Conservation (phyloP, 768 basidiomycete species). For the Mycena kentingensis region DNA sequence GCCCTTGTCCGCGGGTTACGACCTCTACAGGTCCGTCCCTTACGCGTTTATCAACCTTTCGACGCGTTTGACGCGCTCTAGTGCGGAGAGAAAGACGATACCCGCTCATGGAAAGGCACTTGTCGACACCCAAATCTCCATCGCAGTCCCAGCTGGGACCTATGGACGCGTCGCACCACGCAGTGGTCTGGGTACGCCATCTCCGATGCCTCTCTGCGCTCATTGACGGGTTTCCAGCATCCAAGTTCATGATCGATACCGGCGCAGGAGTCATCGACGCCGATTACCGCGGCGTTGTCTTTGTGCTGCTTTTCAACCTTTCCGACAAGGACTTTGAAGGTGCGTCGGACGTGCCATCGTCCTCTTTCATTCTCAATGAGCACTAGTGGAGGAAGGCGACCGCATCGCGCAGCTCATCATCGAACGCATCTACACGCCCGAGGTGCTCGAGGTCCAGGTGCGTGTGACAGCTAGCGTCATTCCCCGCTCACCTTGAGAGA, state of each 20-base stretch:
- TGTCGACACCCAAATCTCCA: conserved; percentile 87
- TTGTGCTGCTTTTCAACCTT: conserved; percentile 90
- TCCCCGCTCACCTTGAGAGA: conserved; percentile 32
- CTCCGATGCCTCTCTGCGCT: not conserved
- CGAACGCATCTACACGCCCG: conserved; percentile 86
- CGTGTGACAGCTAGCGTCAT: conserved; percentile 30
- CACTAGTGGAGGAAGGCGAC: conserved; percentile 85
- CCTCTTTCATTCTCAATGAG: not conserved
- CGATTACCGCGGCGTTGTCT: conserved; percentile 91
- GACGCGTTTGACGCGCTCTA: conserved; percentile 31
- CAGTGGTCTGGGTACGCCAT: conserved; percentile 82
- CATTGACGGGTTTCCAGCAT: conserved; percentile 67
- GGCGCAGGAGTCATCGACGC: conserved; percentile 97
- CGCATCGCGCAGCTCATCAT: conserved; percentile 95
- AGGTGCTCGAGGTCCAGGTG: conserved; percentile 83
- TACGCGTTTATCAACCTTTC: conserved; percentile 7
- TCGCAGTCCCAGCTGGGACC: conserved; percentile 90
- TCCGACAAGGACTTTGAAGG: conserved; percentile 89
- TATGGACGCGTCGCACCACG: conserved; percentile 97
- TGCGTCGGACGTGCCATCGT: conserved; percentile 28
- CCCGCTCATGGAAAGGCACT: conserved; percentile 92
- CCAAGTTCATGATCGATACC: conserved; percentile 97
- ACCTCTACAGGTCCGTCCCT: conserved; percentile 82
- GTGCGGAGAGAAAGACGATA: conserved; percentile 82
- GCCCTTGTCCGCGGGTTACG: conserved; percentile 87